These are phyloP conservation scores for Fusarium algeriense DNA, from an alignment of 2,329 filamentous ascomycete genomes.

Conservation along the genomic window DNA sequence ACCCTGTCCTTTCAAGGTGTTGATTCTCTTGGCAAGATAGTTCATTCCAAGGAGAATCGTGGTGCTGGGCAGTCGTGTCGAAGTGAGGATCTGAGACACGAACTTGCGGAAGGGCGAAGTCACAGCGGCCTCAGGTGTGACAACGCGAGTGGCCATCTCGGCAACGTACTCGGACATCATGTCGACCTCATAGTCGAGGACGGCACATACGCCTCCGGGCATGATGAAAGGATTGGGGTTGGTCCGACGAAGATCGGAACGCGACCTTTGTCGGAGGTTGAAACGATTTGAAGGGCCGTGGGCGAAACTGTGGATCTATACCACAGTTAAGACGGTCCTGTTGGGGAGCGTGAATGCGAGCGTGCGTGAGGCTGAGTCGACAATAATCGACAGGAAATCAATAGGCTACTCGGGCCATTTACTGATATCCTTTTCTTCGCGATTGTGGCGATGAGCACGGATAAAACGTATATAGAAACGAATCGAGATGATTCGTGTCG, in stretches of 20 bases:
- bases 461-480: conserved; percentile 24
- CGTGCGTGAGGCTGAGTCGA: conserved; percentile 24
- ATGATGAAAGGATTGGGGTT: conserved; percentile 60
- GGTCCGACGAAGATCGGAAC: conserved; percentile 56
- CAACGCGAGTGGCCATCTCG: conserved; percentile 79
- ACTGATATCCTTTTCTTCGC: conserved; percentile 39
- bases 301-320: conserved; percentile 22
- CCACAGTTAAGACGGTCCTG: conserved; percentile 36
- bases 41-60: conserved; percentile 92
- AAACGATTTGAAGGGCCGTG: conserved; percentile 37
- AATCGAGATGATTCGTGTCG: conserved; percentile 13
- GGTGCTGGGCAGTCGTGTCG: conserved; percentile 88
- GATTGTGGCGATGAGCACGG: conserved; percentile 37
- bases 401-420: conserved; percentile 51
- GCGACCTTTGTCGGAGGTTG: conserved; percentile 54
- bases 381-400: conserved; percentile 41
- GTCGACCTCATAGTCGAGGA: conserved; percentile 97
- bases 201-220: conserved; percentile 88
- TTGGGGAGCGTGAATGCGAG: conserved; percentile 7
- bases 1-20: conserved; percentile 71
- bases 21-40: conserved; percentile 87
- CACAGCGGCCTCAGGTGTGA: conserved; percentile 65
- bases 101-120: conserved; percentile 88
- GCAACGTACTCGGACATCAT: conserved; percentile 95
- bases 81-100: conserved; percentile 89